Evolutionary conservation across 2,329 filamentous ascomycete species (phyloP), one percentile per base, ranked within the genome.

Genomic region (Ceratocystis diversiconidia): DNA sequence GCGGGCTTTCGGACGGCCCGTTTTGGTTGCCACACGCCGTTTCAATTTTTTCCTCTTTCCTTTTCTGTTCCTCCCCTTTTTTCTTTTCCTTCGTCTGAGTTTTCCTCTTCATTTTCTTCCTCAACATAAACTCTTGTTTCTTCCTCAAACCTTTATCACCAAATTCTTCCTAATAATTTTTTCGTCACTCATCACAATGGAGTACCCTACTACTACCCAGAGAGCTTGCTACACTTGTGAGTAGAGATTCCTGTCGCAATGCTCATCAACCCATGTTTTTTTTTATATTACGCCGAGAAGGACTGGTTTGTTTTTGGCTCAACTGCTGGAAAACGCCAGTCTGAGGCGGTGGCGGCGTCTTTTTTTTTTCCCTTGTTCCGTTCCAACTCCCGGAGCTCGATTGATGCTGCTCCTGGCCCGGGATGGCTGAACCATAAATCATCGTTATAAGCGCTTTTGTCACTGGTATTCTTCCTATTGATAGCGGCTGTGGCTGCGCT

Each of bases 181-280:
- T 6, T 57, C n/a, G 19, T 50, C 25, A 67, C 46, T 30, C 60
- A 36, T 68, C 70, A 74, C 70, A 71, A 81, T 81, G 79, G 78
- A 80, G 66, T 78, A 70, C 70, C 70, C 72, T 66, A 70, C 69
- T 65, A 66, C 70, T 65, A 66, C 63, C 66, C 76, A 75, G 69
- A 78, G 79, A 71, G 76, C 78, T 69, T 82, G 79, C 76, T 82
- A 81, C 73, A 79, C 76, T 70, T 80, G 78, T 80, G 71, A 78
- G 78, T 77, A 64, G 60, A 64, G 61, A 67, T 65, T 67, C 66
- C 62, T 59, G 62, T 65, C 60, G 59, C 66, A 64, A 65, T 62
- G 41, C 64, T 57, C 36, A 64, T 28, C 55, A 59, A 36, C 55
- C 55, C 55, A 36, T 59, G 55, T 59, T 59, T 57, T 57, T 19